Conservation (phyloP, 495 filamentous ascomycete species). For the Clohesyomyces aquaticus region DNA sequence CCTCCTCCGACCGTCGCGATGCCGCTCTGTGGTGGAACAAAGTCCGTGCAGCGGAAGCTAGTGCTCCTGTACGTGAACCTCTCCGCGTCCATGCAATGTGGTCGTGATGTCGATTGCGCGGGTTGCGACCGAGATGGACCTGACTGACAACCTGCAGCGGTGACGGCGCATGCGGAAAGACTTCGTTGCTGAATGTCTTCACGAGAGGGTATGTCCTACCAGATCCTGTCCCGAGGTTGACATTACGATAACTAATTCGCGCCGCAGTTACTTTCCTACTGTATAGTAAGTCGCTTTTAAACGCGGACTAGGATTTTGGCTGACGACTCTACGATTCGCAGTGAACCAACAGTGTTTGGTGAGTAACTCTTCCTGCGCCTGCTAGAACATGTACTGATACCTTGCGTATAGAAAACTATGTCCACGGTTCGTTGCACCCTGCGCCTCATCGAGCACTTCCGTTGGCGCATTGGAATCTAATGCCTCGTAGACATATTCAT, state of each 20-base stretch:
- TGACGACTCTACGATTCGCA: constrained; percentile 40
- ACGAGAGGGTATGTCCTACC: constrained; percentile 77
- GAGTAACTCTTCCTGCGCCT: constrained; percentile 32
- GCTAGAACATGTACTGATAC: constrained; percentile 1
- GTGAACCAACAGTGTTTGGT: constrained; percentile 95
- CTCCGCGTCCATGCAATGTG: constrained; percentile 1
- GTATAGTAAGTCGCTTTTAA: constrained; percentile 73
- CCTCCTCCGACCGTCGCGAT: constrained; percentile 51
- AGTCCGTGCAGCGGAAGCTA: constrained; percentile 94
- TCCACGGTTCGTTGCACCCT: constrained; percentile 71
- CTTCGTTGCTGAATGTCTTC: constrained; percentile 95
- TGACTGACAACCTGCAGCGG: constrained; percentile 60
- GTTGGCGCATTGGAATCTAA: constrained; percentile 1
- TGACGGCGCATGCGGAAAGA: constrained; percentile 98
- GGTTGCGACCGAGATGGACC: constrained; percentile 34
- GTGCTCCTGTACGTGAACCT: constrained; percentile 79
- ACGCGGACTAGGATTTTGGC: neutral
- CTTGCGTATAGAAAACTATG: constrained; percentile 79
- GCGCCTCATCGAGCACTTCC: neutral
- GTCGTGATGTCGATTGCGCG: neutral
- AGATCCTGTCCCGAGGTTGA: constrained; percentile 5
- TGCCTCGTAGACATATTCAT: constrained; percentile 83
- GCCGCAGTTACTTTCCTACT: constrained; percentile 86
- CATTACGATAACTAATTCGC: constrained; percentile 30
- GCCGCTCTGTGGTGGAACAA: constrained; percentile 67